Evolutionary conservation across 2,329 filamentous ascomycete species (phyloP).

Genomic region (Fusarium sp.): DNA sequence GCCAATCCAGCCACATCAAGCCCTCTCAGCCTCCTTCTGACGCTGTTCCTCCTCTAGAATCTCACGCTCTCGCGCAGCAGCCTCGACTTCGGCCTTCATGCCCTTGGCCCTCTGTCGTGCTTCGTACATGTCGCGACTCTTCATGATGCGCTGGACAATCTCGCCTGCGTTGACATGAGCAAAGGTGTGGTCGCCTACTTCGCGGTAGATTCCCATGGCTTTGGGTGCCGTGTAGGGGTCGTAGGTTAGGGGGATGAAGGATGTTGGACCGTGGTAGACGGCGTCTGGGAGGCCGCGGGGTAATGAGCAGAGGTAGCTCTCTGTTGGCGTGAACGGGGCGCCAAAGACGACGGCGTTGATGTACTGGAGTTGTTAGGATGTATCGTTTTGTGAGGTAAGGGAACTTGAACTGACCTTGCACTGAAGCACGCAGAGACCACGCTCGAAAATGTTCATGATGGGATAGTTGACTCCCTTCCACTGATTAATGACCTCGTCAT

Average conservation of each 20-base stretch:
- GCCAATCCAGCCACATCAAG: slow-evolving; percentile 21
- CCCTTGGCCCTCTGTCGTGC: slow-evolving; percentile 90
- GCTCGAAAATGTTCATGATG: slow-evolving; percentile 99
- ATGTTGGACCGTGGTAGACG: slow-evolving; percentile 96
- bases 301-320: slow-evolving; percentile 75
- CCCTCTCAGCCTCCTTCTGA: slow-evolving; percentile 54
- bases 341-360: slow-evolving; percentile 88
- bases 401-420: slow-evolving; percentile 88
- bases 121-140: slow-evolving; percentile 86
- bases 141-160: slow-evolving; percentile 90
- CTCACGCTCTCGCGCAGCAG: slow-evolving; percentile 68
- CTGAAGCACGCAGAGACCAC: slow-evolving; percentile 92
- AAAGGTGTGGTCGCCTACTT: slow-evolving; percentile 80
- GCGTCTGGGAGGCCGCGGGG: slow-evolving; percentile 77
- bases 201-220: slow-evolving; percentile 80
- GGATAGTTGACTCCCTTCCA: slow-evolving; percentile 99
- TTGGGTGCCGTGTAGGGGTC: slow-evolving; percentile 84
- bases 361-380: slow-evolving; percentile 63
- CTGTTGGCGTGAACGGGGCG: slow-evolving; percentile 85
- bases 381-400: too few relatives aligned
- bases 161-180: slow-evolving; percentile 88
- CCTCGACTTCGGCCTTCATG: slow-evolving; percentile 81
- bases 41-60: slow-evolving; percentile 66
- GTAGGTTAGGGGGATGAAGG: slow-evolving; percentile 82
- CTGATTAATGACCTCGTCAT: slow-evolving; percentile 92